These are phyloP conservation scores for Suhomyces sp. DNA, from an alignment of 805 yeast genomes.

Conservation along the genomic window DNA sequence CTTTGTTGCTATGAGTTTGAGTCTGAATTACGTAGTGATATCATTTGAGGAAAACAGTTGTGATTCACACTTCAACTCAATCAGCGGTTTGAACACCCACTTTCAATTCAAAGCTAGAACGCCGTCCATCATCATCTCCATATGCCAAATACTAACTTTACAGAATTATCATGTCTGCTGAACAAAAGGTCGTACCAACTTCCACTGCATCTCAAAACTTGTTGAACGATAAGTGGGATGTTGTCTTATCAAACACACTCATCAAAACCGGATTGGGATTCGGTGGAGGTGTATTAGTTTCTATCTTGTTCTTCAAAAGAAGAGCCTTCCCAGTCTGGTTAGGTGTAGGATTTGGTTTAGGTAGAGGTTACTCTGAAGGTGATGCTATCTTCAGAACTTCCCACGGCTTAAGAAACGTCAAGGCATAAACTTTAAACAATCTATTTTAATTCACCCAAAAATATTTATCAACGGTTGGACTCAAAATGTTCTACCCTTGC, in stretches of 20 bases:
- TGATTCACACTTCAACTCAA: too few species aligned
- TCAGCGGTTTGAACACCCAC: too few species aligned
- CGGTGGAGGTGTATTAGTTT: conserved; percentile 93
- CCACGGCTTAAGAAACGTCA: conserved; percentile 74
- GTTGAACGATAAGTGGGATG: conserved; percentile 85
- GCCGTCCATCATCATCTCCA: too few species aligned
- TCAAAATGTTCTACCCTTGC: too few species aligned
- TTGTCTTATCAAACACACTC: conserved; percentile 87
- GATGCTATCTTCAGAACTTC: conserved; percentile 89
- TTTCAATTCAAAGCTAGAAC: background rate
- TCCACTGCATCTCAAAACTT: conserved; percentile 54
- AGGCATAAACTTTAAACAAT: conserved; percentile 56
- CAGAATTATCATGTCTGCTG: conserved; percentile 24
- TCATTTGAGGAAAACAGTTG: too few species aligned
- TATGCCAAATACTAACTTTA: conserved; percentile 4
- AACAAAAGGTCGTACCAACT: conserved; percentile 31
- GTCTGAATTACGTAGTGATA: too few species aligned
- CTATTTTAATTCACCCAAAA: conserved; percentile 5
- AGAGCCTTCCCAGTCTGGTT: conserved; percentile 98
- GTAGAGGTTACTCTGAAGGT: conserved; percentile 97
- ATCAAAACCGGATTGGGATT: conserved; percentile 96
- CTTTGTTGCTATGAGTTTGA: too few species aligned
- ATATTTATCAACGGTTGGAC: conserved; percentile 1
- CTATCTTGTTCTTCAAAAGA: conserved; percentile 87
- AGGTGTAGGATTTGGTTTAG: conserved; percentile 96